Percentiles rank a stretch among this genome's conserved stretches.
phyloP scores from a whole-genome alignment of 1,284 basidiomycete genomes.

The Melampsora americana region DNA sequence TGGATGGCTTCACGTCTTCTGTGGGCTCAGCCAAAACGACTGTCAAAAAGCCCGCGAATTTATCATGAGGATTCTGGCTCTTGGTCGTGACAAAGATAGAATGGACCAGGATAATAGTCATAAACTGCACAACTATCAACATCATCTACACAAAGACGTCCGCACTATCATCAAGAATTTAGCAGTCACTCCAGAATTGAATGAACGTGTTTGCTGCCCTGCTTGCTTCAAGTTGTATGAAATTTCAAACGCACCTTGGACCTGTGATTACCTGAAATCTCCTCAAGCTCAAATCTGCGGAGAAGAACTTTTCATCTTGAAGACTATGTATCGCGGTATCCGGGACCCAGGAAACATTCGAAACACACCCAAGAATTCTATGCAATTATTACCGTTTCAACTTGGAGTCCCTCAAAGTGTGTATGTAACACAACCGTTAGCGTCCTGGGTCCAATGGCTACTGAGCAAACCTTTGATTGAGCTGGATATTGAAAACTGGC shows the following conservation, averaged over 20 bases:
- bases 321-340: no score
- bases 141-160: neutral
- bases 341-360: neutral
- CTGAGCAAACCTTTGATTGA: neutral
- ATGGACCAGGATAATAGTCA: no score
- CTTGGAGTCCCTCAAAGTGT: neutral
- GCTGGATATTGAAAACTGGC: conserved; percentile 2
- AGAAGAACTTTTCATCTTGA: conserved; percentile 3
- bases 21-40: no score
- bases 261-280: neutral
- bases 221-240: conserved; percentile 1
- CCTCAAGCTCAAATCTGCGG: neutral
- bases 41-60: no score
- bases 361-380: neutral
- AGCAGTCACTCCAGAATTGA: neutral
- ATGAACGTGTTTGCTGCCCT: conserved; percentile 6
- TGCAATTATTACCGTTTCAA: neutral
- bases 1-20: no score
- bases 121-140: no score
- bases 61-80: no score
- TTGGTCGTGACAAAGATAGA: no score
- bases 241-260: neutral
- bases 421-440: neutral
- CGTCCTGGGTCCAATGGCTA: conserved; percentile 13
- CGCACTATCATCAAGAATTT: conserved; percentile 15